Evolutionary conservation across 805 yeast species (phyloP).

Genomic region (Cyberlindnera bimundalis): DNA sequence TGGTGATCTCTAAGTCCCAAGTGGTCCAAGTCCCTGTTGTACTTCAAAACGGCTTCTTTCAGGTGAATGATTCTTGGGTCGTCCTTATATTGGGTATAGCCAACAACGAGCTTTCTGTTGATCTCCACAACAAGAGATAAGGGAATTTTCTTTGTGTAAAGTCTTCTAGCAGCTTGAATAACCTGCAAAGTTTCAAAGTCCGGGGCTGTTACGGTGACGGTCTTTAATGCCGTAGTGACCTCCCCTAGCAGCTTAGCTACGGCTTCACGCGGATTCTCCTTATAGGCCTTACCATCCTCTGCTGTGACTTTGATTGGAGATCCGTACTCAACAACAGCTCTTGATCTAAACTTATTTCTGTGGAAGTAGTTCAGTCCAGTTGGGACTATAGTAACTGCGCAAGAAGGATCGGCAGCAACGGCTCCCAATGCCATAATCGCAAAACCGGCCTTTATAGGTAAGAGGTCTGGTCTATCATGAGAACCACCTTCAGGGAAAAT

Average conservation of each 20-base stretch:
- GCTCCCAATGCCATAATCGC: slow-evolving; percentile 98
- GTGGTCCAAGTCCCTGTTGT: slow-evolving; percentile 61
- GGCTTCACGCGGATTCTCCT: slow-evolving; percentile 66
- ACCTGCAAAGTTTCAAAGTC: slow-evolving; percentile 91
- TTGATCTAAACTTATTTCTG: slow-evolving; percentile 87
- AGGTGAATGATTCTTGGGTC: slow-evolving; percentile 64
- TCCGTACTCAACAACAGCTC: slow-evolving; percentile 94
- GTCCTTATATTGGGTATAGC: slow-evolving; percentile 73
- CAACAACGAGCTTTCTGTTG: slow-evolving; percentile 81
- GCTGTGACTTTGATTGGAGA: slow-evolving; percentile 68
- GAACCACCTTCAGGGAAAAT: slow-evolving; percentile 98
- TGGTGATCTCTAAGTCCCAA: slow-evolving; percentile 73
- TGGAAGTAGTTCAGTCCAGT: slow-evolving; percentile 96
- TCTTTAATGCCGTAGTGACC: slow-evolving; percentile 69
- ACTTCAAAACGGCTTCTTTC: slow-evolving; percentile 58
- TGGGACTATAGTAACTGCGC: slow-evolving; percentile 83
- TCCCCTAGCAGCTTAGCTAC: slow-evolving; percentile 68
- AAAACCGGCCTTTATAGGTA: slow-evolving; percentile 95
- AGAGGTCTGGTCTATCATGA: slow-evolving; percentile 85
- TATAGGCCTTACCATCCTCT: slow-evolving; percentile 61
- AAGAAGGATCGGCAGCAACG: slow-evolving; percentile 66
- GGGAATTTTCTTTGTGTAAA: slow-evolving; percentile 70
- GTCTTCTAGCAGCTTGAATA: slow-evolving; percentile 90
- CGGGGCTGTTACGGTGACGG: slow-evolving; percentile 91
- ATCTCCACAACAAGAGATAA: slow-evolving; percentile 79